phyloP scores from a whole-genome alignment of 331 rosid genomes.

The Quercus phellos region DNA sequence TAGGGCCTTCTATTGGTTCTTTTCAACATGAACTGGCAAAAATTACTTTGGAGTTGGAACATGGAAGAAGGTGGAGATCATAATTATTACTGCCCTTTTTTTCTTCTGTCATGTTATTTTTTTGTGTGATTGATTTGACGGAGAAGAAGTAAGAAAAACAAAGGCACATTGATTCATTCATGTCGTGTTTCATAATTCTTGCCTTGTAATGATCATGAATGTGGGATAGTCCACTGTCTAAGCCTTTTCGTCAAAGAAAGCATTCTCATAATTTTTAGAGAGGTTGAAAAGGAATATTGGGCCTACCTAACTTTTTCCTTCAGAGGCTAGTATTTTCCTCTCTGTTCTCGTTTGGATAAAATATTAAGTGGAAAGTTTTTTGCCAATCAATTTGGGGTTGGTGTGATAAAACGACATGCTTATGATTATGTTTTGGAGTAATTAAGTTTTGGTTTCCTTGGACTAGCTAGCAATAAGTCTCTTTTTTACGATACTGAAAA shows the following conservation, averaged over 20 bases:
- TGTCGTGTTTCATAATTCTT: constrained; percentile 5
- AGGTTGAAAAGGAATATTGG: neutral
- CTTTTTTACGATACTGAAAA: too few relatives aligned
- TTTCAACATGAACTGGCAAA: too few relatives aligned
- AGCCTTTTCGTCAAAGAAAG: neutral
- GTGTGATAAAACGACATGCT: too few relatives aligned
- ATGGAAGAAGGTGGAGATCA: neutral
- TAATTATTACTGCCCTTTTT: constrained; percentile 9
- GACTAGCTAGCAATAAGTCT: too few relatives aligned
- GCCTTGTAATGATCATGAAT: neutral
- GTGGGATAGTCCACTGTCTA: neutral
- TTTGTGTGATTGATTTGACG: neutral
- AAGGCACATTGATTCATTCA: neutral
- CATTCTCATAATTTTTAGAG: neutral
- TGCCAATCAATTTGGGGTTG: too few relatives aligned
- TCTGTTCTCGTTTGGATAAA: too few relatives aligned
- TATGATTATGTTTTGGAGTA: too few relatives aligned
- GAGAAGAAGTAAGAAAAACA: neutral
- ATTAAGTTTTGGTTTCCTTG: too few relatives aligned
- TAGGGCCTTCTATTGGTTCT: too few relatives aligned
- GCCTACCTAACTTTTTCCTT: neutral
- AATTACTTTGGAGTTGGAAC: neutral
- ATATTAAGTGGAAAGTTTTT: too few relatives aligned
- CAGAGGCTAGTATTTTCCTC: too few relatives aligned
- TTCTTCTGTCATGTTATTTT: neutral